Base-by-base conservation (phyloP, 352 stramenopile species). In the Pythium biforme region DNA sequence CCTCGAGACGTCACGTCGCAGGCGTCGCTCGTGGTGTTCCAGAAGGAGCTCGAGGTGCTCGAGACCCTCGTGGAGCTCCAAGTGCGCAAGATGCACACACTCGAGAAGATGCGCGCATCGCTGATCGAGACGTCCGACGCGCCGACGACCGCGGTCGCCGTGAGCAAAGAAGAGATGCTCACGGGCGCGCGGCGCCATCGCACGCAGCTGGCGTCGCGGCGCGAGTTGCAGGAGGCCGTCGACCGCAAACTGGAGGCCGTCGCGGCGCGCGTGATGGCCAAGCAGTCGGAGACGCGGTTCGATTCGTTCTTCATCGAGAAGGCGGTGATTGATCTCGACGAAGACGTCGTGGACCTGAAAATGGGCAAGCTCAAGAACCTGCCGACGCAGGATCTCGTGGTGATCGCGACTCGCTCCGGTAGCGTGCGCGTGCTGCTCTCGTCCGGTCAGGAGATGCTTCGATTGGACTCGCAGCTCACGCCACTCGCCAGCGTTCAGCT, bases 281-380 rank as follows among this genome's bases (percentile, higher is more conserved):
- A 3, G 25, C 29, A 33, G 6, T 34, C 64, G n/a, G 9, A 15
- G 1, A 23, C 15, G 12, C 33, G 31, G 5, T 90, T 88, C 49
- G 70, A 82, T 1, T 59, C 61, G n/a, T 70, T 69, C 29, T 88
- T 87, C 55, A 66, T 90, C 0, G 70, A 84, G 27, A 55, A 55
- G 41, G 62, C 51, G 0, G 27, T 47, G 9, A 47, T 77, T 4
- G 6, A 33, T 0, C 34, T 68, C 15, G 26, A 50, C 3, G 48
- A 59, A 2, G 27, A 53, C 4, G 59, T 86, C 11, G 73, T 66
- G 0, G 76, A 77, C 23, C 59, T 90, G 39, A 74, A 77, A 39
- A 77, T 90, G 56, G 64, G 62, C 48, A 81, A 78, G 25, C 27
- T 85, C 7, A 65, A 56, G 3, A 20, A 17, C 25, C 19, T 53